phyloP scores from a whole-genome alignment of 371 early-diverging fungal genomes.

The Apophysomyces sp. region DNA sequence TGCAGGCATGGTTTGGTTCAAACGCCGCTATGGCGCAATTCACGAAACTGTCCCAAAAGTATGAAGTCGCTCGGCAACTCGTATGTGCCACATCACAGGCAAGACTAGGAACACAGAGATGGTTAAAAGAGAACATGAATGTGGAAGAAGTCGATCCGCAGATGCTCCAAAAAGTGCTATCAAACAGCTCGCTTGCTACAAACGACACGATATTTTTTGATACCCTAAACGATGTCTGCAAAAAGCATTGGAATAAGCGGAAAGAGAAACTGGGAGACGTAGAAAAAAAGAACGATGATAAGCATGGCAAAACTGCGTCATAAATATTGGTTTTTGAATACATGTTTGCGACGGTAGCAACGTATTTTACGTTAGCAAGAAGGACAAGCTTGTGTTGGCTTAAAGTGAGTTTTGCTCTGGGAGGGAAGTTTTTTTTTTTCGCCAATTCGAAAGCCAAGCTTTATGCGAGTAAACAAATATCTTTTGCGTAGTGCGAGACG shows the following conservation, averaged over 20 bases:
- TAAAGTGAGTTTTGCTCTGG: no score
- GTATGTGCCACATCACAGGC: slow-evolving; percentile 6
- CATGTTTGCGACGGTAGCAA: no score
- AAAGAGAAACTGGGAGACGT: background rate
- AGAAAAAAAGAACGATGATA: background rate
- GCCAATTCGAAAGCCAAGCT: no score
- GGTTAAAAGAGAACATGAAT: slow-evolving; percentile 3
- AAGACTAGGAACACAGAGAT: slow-evolving; percentile 2
- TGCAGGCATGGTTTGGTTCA: background rate
- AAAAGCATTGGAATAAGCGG: background rate
- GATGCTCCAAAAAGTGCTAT: background rate
- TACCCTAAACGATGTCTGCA: background rate
- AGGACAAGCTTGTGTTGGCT: no score
- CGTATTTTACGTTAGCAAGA: no score
- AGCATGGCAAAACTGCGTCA: background rate
- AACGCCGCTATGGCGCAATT: background rate
- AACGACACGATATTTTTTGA: background rate
- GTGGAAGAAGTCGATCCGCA: slow-evolving; percentile 1
- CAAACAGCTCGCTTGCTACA: background rate
- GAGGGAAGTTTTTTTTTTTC: no score
- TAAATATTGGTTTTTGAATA: background rate
- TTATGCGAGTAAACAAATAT: no score
- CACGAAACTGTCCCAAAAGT: background rate
- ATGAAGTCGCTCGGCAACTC: background rate
- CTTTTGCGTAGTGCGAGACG: no score